phyloP scores from a whole-genome alignment of 768 basidiomycete genomes.

The Leccinum ochraceum region DNA sequence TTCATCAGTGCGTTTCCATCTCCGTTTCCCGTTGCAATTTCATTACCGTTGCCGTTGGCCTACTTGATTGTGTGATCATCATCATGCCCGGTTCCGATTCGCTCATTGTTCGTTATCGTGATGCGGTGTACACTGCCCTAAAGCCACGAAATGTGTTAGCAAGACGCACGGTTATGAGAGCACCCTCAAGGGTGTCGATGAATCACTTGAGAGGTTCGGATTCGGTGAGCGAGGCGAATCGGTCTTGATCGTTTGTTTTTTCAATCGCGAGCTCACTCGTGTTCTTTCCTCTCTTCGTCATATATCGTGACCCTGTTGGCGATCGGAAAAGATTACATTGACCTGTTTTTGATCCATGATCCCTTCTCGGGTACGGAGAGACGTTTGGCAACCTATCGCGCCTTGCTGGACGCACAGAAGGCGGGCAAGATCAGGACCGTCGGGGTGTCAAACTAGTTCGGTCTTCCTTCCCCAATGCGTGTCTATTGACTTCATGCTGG shows the following conservation, averaged over 20 bases:
- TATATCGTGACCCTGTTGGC: neutral
- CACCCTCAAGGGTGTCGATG: conserved; percentile 57
- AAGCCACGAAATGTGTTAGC: conserved; percentile 65
- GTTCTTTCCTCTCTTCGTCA: too few relatives aligned
- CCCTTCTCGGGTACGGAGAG: conserved; percentile 62
- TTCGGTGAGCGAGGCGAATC: conserved; percentile 45
- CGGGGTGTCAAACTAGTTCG: conserved; percentile 82
- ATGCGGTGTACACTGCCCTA: neutral
- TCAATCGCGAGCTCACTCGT: neutral
- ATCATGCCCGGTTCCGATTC: too few relatives aligned
- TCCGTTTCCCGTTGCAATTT: neutral
- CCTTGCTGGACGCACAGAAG: conserved; percentile 58
- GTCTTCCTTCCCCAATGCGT: conserved; percentile 24
- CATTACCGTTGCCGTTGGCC: neutral
- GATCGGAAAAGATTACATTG: conserved; percentile 53
- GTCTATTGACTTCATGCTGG: neutral
- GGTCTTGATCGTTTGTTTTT: neutral
- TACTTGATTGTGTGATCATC: too few relatives aligned
- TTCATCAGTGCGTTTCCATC: conserved; percentile 62
- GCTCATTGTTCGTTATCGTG: neutral
- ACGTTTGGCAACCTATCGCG: conserved; percentile 72
- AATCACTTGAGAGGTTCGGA: conserved; percentile 56
- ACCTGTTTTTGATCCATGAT: conserved; percentile 80
- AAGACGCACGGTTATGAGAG: conserved; percentile 63
- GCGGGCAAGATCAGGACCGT: conserved; percentile 68